These are phyloP conservation scores for Eimeria sp. DNA, from an alignment of 169 alveolate genomes.

Conservation along the genomic window DNA sequence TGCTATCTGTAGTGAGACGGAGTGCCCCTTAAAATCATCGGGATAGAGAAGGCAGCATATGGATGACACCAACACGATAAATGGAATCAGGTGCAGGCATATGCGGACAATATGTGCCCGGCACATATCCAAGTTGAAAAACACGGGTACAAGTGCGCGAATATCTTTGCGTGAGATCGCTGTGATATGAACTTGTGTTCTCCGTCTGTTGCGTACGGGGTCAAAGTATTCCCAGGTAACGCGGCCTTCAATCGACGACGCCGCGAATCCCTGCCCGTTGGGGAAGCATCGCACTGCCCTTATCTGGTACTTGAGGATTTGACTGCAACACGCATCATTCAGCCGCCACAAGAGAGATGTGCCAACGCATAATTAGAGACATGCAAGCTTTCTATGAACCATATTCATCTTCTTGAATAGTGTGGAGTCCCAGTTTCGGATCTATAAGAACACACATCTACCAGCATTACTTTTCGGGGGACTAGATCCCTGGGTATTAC, in stretches of 20 bases:
- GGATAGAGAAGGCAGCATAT: neutral
- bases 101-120: neutral
- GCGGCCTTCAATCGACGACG: conserved; percentile 97
- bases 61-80: neutral
- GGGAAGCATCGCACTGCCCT: conserved; percentile 93
- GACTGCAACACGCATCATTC: conserved; percentile 71
- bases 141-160: neutral
- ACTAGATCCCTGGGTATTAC: neutral
- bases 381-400: neutral
- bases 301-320: conserved; percentile 91
- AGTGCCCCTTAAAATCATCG: neutral
- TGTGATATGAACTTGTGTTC: neutral
- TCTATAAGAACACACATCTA: neutral
- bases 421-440: neutral
- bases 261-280: conserved; percentile 95
- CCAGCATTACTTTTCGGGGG: neutral
- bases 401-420: neutral
- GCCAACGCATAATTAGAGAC: neutral
- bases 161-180: neutral
- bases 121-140: neutral
- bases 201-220: conserved; percentile 80
- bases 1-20: neutral
- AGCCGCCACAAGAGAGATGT: neutral
- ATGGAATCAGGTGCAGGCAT: neutral
- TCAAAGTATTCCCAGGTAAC: conserved; percentile 96